Evolutionary conservation across 2,329 filamentous ascomycete species (phyloP), one percentile per base, ranked within the genome.

Genomic region (Ophiostoma sp.): DNA sequence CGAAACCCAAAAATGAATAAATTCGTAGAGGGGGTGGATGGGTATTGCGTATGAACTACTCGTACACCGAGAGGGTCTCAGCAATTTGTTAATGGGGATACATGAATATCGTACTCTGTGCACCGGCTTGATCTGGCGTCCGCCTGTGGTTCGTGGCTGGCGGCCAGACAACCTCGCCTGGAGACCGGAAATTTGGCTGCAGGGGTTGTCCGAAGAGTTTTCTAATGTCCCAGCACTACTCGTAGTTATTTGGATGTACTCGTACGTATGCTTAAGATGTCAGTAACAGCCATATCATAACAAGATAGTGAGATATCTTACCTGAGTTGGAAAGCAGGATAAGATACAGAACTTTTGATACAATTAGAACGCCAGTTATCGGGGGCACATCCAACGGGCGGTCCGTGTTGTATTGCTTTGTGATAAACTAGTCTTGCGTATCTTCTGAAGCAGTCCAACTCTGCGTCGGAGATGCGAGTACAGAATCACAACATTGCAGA

Each of bases 91-190:
- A 55, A 3, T 3, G 8, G 7, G 18, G 16, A 52, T 27, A 18
- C 27, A 52, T 1, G 5, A 18, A 14, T 52, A 12, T 18, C 47
- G n/a, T n/a, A 9, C 42, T 5, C 18, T 3, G 8, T 16, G 4
- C 16, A 47, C 44, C 11, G 2, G 9, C 16, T 27, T 4, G 12
- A 12, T 47, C 45, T 16, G 14, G 9, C 5, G 12, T 47, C 42
- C 2, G 42, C 8, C 5, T 14, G 49, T 27, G 27, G 27, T 27
- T 27, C 27, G 27, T 27, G 27, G 27, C 27, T 27, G 49, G 49
- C 49, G 49, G 49, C 49, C 49, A 55, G 49, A 55, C 49, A 55
- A 52, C 47, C 16, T 52, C 47, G 47, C 47, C 42, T 12, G 47
- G n/a, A 1, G 27, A 0, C 47, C 6, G 47, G 47, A n/a, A 52